Percentiles rank a stretch among this genome's conserved stretches.
phyloP scores from a whole-genome alignment of 1,139 yeast genomes.

The Candida dubliniensis region DNA sequence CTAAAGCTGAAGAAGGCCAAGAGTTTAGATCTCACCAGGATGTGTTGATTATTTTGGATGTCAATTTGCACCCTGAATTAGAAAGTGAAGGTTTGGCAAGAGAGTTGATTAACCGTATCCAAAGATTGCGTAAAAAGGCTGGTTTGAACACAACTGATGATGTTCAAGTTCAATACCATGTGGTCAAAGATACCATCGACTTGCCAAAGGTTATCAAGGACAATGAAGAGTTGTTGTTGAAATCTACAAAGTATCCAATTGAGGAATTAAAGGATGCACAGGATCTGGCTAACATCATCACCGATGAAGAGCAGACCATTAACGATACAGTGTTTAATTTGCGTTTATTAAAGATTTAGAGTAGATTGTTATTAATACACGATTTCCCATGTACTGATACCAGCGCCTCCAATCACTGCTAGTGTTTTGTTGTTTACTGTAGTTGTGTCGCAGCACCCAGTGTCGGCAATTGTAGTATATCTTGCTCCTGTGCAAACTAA shows the following conservation, averaged over 20 bases:
- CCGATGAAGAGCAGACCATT: constrained; percentile 88
- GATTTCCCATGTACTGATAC: constrained; percentile 55
- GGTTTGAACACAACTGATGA: constrained; percentile 96
- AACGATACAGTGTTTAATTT: constrained; percentile 82
- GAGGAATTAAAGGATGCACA: constrained; percentile 39
- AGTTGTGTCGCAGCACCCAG: constrained; percentile 64
- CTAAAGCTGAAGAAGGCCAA: constrained; percentile 61
- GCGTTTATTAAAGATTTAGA: constrained; percentile 67
- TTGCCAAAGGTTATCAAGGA: constrained; percentile 62
- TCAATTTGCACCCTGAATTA: constrained; percentile 82
- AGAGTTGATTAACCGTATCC: constrained; percentile 95
- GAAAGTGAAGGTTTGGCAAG: constrained; percentile 94
- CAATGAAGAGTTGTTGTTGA: constrained; percentile 69
- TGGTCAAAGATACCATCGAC: constrained; percentile 69
- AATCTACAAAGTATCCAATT: constrained; percentile 71
- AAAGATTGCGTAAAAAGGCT: constrained; percentile 95
- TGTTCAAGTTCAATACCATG: constrained; percentile 77
- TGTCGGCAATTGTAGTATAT: constrained; percentile 87
- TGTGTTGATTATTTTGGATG: constrained; percentile 85
- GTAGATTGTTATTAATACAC: constrained; percentile 1
- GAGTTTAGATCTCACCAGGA: constrained; percentile 88
- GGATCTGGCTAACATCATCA: constrained; percentile 51
- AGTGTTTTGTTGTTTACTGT: constrained; percentile 22
- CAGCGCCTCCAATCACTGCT: constrained; percentile 70
- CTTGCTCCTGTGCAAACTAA: constrained; percentile 41